Base-by-base conservation (phyloP, 2,329 filamentous ascomycete genomes). In the Trichoderma sp. region DNA sequence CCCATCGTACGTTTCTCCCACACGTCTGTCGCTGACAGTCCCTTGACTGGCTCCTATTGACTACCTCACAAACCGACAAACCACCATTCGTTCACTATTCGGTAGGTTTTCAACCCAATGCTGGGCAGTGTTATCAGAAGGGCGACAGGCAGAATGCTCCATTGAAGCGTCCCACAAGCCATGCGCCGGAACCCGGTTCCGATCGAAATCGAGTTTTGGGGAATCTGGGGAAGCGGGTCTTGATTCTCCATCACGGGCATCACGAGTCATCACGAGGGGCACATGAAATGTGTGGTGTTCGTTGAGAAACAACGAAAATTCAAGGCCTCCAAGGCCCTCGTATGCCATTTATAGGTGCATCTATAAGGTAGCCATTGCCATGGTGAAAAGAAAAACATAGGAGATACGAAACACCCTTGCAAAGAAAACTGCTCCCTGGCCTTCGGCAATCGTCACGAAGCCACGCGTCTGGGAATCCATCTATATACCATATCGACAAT, bases 401-500 rank as follows among this genome's bases (percentile, higher is more conserved):
- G 26, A 34, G 17, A 54, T 28, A 47, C 7, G 24, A 45, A 24
- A 12, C 41, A 39, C 56, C 44, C 39, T 26, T 24, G 47, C 54
- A 41, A 41, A 59, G 17, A 41, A 54, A 62, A n/a, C 39, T 24
- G 44, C 6, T 62, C 21, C n/a, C 47, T 24, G 21, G 41, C 59
- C 21, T n/a, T 26, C 39, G 34, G 50, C n/a, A 7, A 41, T 30
- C 7, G 9, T 45, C 26, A 24, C 39, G 34, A 47, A n/a, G 45
- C 59, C 48, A 47, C 41, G 44, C 24, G 24, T 28, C 41, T 26
- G 30, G 9, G 14, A 39, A 26, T 39, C 45, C 59, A 51, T 62
- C 59, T 54, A 54, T 45, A 47, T 54, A 43, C 41, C 48, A 45
- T 54, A 45, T 56, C 61, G 50, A 41, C 43, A 55, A 61, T 69